A percentile compares a stretch with the other conserved stretches of the same genome.
phyloP scores from a whole-genome alignment of 2,329 filamentous ascomycete species.

The Aschersonia sp. region DNA sequence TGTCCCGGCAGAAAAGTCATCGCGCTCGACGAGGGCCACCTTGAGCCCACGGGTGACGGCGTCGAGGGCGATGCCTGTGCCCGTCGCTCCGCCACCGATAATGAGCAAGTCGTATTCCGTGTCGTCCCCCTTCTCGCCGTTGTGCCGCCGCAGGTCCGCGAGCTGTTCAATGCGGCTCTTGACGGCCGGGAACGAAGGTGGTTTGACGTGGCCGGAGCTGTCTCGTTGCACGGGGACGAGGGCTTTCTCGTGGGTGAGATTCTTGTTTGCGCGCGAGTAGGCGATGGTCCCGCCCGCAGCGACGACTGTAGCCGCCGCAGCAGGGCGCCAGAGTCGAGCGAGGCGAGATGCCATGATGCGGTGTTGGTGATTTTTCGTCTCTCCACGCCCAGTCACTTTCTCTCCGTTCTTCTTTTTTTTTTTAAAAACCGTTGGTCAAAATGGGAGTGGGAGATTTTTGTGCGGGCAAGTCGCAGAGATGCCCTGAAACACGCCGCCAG shows the following conservation, averaged over 20 bases:
- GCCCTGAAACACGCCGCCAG: too few species aligned
- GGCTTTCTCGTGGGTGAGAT: slow-evolving; percentile 16
- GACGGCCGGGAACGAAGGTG: slow-evolving; percentile 20
- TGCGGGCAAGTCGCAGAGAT: too few species aligned
- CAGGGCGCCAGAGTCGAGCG: slow-evolving; percentile 18
- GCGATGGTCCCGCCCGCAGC: slow-evolving; percentile 15
- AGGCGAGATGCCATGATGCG: slow-evolving; percentile 19
- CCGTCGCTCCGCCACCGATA: slow-evolving; percentile 68
- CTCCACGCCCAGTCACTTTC: too few species aligned
- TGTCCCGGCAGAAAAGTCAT: slow-evolving; percentile 70
- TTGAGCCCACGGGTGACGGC: slow-evolving; percentile 65
- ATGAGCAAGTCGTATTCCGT: slow-evolving; percentile 58
- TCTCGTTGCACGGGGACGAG: slow-evolving; percentile 21
- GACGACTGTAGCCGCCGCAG: slow-evolving; percentile 14
- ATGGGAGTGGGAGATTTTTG: too few species aligned
- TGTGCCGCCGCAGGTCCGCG: slow-evolving; percentile 21
- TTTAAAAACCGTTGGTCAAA: too few species aligned
- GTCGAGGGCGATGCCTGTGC: slow-evolving; percentile 67
- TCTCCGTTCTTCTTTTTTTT: too few species aligned
- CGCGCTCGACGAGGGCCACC: slow-evolving; percentile 68
- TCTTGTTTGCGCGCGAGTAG: slow-evolving; percentile 14
- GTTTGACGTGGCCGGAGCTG: slow-evolving; percentile 18
- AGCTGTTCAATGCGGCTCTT: slow-evolving; percentile 23
- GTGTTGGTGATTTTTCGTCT: background rate
- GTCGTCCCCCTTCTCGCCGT: slow-evolving; percentile 11